Percentiles rank a stretch among this genome's conserved stretches.
Evolutionary conservation across 2,329 filamentous ascomycete species (phyloP).

Genomic region (Claviceps paspali): DNA sequence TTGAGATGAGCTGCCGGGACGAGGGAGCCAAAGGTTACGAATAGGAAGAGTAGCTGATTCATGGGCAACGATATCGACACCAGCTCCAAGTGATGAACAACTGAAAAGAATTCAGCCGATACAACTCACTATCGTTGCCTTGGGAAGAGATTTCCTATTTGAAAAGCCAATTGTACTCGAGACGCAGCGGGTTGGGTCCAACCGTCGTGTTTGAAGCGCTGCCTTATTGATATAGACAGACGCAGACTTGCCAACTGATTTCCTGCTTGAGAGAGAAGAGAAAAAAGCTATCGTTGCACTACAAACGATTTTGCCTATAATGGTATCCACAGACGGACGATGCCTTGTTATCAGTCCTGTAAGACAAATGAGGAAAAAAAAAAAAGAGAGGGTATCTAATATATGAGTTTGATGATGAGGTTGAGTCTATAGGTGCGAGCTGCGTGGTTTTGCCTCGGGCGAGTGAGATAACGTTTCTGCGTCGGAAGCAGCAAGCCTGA

Average conservation of each 20-base stretch:
- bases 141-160: too few species aligned
- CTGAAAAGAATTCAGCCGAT: neutral
- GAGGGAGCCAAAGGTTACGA: conserved; percentile 10
- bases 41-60: conserved; percentile 10
- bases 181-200: neutral
- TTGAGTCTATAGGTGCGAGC: neutral
- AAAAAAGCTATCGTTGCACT: neutral
- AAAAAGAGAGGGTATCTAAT: neutral
- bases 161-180: neutral
- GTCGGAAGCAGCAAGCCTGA: neutral
- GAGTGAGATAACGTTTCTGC: neutral
- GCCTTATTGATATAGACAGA: neutral
- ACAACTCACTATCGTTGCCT: too few species aligned
- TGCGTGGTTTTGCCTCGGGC: neutral
- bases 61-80: conserved; percentile 6
- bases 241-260: neutral
- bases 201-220: neutral
- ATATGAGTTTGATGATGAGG: neutral
- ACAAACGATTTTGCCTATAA: neutral
- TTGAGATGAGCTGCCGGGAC: conserved; percentile 8
- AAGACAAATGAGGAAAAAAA: neutral
- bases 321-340: too few species aligned
- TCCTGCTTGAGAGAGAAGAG: neutral
- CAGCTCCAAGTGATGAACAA: neutral
- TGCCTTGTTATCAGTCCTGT: too few species aligned